Percentiles rank a stretch among this genome's conserved stretches.
These are phyloP conservation scores for Perilla frutescens DNA, from an alignment of 257 asterid species.

Conservation along the genomic window DNA sequence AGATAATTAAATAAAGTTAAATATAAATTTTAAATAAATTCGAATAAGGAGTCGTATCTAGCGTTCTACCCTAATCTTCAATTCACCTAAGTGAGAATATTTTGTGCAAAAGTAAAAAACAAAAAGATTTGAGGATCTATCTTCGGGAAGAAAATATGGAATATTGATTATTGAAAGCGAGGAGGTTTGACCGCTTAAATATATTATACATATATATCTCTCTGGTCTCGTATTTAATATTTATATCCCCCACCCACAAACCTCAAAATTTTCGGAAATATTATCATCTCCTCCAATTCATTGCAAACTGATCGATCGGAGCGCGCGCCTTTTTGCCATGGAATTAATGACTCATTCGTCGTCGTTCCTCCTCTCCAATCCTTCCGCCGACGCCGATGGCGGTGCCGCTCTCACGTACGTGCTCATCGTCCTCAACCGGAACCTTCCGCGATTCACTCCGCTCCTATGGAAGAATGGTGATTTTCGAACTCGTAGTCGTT, in stretches of 20 bases:
- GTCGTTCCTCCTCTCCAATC: conserved; percentile 67
- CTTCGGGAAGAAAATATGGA: neutral
- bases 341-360: conserved; percentile 71
- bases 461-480: conserved; percentile 87
- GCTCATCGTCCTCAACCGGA: conserved; percentile 75
- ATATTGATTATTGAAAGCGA: neutral
- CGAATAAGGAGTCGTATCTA: no score
- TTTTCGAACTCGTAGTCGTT: conserved; percentile 8
- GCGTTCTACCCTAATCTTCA: no score
- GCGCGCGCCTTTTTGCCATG: conserved; percentile 46
- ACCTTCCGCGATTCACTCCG: conserved; percentile 80
- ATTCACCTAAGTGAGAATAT: no score
- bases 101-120: neutral
- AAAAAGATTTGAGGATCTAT: neutral
- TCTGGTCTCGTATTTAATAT: neutral
- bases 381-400: conserved; percentile 47
- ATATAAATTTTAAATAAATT: no score
- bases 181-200: neutral
- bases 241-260: neutral
- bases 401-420: conserved; percentile 57
- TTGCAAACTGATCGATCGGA: conserved; percentile 8
- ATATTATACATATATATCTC: neutral
- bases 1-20: no score
- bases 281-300: conserved; percentile 7
- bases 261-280: neutral